These are phyloP conservation scores for Pseudonitzschia pungens DNA, from an alignment of 108 stramenopile species.

Conservation along the genomic window DNA sequence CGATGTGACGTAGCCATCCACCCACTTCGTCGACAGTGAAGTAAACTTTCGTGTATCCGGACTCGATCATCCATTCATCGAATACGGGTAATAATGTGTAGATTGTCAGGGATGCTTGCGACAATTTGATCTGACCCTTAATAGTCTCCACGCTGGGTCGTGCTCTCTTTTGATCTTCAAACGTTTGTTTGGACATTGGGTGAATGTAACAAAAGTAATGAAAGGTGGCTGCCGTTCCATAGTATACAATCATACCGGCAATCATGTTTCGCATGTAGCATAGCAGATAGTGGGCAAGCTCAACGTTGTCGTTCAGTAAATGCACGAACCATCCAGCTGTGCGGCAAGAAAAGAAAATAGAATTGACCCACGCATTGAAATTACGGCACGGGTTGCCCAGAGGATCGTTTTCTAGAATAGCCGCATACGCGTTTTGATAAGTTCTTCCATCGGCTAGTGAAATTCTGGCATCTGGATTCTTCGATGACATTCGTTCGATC, in stretches of 20 bases:
- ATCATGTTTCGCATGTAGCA: conserved; percentile 74
- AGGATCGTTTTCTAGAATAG: conserved; percentile 46
- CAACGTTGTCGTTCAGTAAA: conserved; percentile 25
- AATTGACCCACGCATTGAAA: conserved; percentile 70
- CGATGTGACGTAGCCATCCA: conserved; percentile 56
- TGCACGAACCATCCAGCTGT: conserved; percentile 31
- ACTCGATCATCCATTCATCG: conserved; percentile 80
- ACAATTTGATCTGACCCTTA: conserved; percentile 75
- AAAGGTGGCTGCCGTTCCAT: conserved; percentile 56
- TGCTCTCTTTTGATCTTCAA: conserved; percentile 34
- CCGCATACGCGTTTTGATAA: conserved; percentile 54
- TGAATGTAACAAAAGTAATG: conserved; percentile 68
- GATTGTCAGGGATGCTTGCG: conserved; percentile 63
- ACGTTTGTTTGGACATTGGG: conserved; percentile 44
- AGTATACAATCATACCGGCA: conserved; percentile 59
- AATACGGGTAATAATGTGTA: conserved; percentile 80
- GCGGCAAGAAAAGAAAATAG: conserved; percentile 42
- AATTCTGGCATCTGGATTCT: conserved; percentile 19
- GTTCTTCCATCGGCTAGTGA: conserved; percentile 28
- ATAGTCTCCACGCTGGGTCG: conserved; percentile 58
- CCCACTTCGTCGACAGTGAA: conserved; percentile 77
- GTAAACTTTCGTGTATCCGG: conserved; percentile 68
- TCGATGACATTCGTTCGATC: conserved; percentile 48
- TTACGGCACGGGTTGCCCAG: conserved; percentile 50
- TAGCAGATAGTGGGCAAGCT: conserved; percentile 50